These are phyloP conservation scores for Monosporascus sp. DNA, from an alignment of 2,329 filamentous ascomycete genomes.

Conservation along the genomic window DNA sequence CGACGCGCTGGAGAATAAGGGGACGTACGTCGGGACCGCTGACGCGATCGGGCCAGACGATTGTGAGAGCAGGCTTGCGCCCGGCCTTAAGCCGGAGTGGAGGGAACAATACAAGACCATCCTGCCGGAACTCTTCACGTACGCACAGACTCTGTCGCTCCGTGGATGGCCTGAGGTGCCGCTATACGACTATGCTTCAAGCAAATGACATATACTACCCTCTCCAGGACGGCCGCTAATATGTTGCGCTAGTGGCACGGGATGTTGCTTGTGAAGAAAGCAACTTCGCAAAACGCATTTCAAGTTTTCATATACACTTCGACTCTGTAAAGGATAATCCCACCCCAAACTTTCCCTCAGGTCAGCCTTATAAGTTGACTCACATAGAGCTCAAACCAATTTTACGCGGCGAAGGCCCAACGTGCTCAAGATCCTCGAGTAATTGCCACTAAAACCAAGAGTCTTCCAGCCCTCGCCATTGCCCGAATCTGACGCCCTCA, in stretches of 20 bases:
- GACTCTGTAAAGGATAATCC: neutral
- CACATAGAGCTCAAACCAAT: conserved; percentile 3
- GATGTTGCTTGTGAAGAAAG: neutral
- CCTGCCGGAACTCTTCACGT: neutral
- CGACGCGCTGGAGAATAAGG: neutral
- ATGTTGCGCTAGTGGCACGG: neutral
- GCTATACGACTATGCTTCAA: neutral
- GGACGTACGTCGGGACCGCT: neutral
- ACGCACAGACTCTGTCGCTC: neutral
- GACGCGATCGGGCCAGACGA: neutral
- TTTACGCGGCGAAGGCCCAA: conserved; percentile 12
- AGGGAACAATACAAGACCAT: neutral
- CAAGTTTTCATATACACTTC: too few species aligned
- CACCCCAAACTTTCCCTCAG: neutral
- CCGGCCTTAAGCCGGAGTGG: neutral
- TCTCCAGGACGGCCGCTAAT: neutral
- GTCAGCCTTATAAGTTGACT: too few species aligned
- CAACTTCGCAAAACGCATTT: too few species aligned
- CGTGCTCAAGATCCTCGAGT: conserved; percentile 15
- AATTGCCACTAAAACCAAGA: conserved; percentile 6
- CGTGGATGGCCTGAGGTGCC: conserved; percentile 1
- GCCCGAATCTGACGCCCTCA: neutral
- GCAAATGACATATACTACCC: neutral
- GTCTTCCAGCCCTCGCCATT: conserved; percentile 13
- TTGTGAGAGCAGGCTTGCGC: neutral